phyloP scores from a whole-genome alignment of 116 monocot species.

The Cymodocea nodosa region DNA sequence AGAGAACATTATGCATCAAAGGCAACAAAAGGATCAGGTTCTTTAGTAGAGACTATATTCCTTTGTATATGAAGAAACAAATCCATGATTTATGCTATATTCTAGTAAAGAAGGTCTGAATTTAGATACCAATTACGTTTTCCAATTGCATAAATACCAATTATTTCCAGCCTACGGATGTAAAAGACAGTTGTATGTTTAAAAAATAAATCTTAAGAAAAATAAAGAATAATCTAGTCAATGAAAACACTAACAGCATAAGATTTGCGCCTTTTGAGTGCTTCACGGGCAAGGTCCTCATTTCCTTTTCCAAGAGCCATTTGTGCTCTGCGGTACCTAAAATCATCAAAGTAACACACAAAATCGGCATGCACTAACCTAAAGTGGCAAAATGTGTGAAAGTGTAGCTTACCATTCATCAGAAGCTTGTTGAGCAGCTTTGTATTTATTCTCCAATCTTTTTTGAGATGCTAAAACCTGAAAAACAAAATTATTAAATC shows the following conservation, averaged over 20 bases:
- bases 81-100: too few relatives aligned
- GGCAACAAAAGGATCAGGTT: too few relatives aligned
- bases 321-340: conserved; percentile 89
- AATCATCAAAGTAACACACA: conserved; percentile 1
- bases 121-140: too few relatives aligned
- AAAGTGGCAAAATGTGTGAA: background rate
- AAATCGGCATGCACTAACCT: background rate
- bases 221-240: background rate
- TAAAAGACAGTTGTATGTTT: too few relatives aligned
- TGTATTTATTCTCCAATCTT: conserved; percentile 87
- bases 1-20: too few relatives aligned
- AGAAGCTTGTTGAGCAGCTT: conserved; percentile 82
- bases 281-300: conserved; percentile 97
- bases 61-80: too few relatives aligned
- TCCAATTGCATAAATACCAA: too few relatives aligned
- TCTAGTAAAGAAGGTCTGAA: too few relatives aligned
- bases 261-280: conserved; percentile 93
- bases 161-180: too few relatives aligned
- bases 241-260: conserved; percentile 66
- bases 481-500: background rate
- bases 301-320: conserved; percentile 95
- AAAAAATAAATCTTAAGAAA: too few relatives aligned
- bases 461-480: conserved; percentile 97
- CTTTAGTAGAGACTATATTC: too few relatives aligned
- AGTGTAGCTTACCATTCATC: conserved; percentile 60